Base-by-base conservation (phyloP, 2,329 filamentous ascomycete genomes). In the Penicillium sp. region DNA sequence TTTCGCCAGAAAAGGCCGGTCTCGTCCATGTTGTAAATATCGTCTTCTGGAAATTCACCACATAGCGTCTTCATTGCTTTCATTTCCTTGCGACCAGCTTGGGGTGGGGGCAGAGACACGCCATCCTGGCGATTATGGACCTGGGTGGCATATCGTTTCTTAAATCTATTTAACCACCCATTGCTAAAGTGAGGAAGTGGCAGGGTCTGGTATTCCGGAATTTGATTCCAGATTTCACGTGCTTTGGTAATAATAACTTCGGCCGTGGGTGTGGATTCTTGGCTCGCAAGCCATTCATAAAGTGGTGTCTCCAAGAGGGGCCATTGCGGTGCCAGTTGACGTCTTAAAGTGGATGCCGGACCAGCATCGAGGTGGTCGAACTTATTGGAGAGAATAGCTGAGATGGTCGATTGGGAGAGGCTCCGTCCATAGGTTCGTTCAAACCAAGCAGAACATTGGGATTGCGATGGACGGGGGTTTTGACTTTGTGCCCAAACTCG, bases 11-110 rank as follows among this genome's bases (percentile, higher is more conserved):
- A 62, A 13, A 69, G 56, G 2, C 64, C 60, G 3, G 66, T 62
- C 35, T 68, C 65, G 35, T 66, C 65, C 41, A 62, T 54, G 41
- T 61, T 67, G 31, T 62, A 68, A 7, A 67, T 59, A 56, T 69
- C 61, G 40, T 62, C 50, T 27, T 59, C 52, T 2, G 53, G 19
- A 43, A 62, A 69, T 41, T 63, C 56, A 13, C 53, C 62, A 7
- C 58, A 51, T 15, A 64, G 45, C 17, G 59, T 58, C 27, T 57
- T 61, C 4, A 68, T 38, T 19, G 43, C 51, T 13, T 47, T 55
- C 40, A 58, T 59, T 29, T 55, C 50, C 15, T 33, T 54, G 19
- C 56, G 56, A 6, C 17, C 9, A 10, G 21, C 38, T 9, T 19
- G 12, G 10, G 21, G 35, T n/a, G 23, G 8, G 15, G 29, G 43